Conservation (phyloP, 495 filamentous ascomycete species). For the Venustampulla echinocandica region DNA sequence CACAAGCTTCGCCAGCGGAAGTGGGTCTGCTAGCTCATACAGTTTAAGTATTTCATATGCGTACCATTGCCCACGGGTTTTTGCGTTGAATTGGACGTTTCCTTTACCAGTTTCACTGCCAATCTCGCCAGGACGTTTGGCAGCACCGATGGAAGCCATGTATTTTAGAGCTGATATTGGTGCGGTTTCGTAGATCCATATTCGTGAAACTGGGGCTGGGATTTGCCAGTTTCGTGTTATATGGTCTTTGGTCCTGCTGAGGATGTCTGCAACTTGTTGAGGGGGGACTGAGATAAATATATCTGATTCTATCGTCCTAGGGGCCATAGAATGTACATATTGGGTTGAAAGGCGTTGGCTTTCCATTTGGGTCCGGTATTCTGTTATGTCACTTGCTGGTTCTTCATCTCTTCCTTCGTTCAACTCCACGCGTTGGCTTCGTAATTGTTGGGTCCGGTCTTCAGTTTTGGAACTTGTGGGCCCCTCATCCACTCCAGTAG, state of each 20-base stretch:
- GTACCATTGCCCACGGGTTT: conserved; percentile 20
- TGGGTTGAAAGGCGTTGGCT: conserved; percentile 42
- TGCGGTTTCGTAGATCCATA: conserved; percentile 39
- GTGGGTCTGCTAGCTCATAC: conserved; percentile 42
- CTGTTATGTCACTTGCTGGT: conserved; percentile 20
- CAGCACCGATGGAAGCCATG: conserved; percentile 37
- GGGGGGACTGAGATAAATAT: conserved; percentile 36
- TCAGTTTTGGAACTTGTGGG: conserved; percentile 7
- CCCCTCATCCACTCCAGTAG: too few relatives aligned
- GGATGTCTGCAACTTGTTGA: conserved; percentile 30
- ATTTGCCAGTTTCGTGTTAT: conserved; percentile 37
- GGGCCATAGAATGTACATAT: conserved; percentile 33
- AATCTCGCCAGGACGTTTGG: conserved; percentile 34
- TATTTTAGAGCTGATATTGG: conserved; percentile 36
- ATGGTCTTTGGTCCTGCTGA: conserved; percentile 33
- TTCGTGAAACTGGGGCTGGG: conserved; percentile 31
- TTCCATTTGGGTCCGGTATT: conserved; percentile 36
- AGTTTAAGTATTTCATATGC: conserved; percentile 43
- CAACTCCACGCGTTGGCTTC: background rate
- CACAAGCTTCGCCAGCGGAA: conserved; percentile 33
- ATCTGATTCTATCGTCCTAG: conserved; percentile 37
- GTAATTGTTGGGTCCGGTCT: background rate
- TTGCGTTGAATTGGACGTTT: conserved; percentile 41
- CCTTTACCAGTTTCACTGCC: conserved; percentile 29
- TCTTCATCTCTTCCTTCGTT: conserved; percentile 5